A percentile compares a stretch with the other conserved stretches of the same genome.
These are phyloP conservation scores for Penicillium dipodomyicola DNA, from an alignment of 495 filamentous ascomycete genomes.

Conservation along the genomic window DNA sequence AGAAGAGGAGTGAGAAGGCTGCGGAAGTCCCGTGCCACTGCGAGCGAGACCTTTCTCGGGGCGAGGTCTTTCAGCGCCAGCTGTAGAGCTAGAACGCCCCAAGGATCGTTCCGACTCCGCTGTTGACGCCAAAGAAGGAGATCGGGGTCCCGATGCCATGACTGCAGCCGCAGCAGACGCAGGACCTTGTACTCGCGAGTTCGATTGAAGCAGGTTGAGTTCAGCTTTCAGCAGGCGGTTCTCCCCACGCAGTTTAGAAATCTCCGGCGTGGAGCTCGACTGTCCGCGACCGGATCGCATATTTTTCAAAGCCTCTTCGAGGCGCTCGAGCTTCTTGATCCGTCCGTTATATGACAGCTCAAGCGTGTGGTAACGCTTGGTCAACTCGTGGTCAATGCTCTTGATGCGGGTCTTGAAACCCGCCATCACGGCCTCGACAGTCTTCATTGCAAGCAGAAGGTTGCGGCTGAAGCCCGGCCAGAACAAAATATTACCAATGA, in stretches of 20 bases:
- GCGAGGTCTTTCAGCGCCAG: constrained; percentile 28
- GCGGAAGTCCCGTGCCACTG: constrained; percentile 37
- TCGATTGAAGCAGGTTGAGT: constrained; percentile 65
- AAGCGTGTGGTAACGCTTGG: constrained; percentile 83
- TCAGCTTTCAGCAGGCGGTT: constrained; percentile 84
- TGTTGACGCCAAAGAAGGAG: constrained; percentile 25
- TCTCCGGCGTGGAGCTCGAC: constrained; percentile 54
- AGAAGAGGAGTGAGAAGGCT: constrained; percentile 36
- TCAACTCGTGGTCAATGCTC: constrained; percentile 80
- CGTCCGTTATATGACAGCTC: constrained; percentile 77
- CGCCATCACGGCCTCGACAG: constrained; percentile 76
- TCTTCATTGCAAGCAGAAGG: constrained; percentile 80
- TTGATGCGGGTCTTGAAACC: constrained; percentile 78
- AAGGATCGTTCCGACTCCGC: constrained; percentile 41
- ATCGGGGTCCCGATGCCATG: constrained; percentile 28
- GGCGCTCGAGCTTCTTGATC: constrained; percentile 79
- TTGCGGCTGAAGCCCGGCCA: constrained; percentile 87
- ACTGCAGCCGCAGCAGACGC: constrained; percentile 26
- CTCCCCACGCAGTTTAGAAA: constrained; percentile 70
- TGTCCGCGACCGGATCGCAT: constrained; percentile 43
- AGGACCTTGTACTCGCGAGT: constrained; percentile 38
- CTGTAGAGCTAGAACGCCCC: constrained; percentile 48
- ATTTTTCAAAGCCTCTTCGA: constrained; percentile 69
- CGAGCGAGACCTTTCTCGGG: constrained; percentile 30
- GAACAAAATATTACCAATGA: constrained; percentile 68